A percentile compares a stretch with the other conserved stretches of the same genome.
These are phyloP conservation scores for Aspergillus nanangensis DNA, from an alignment of 495 filamentous ascomycete genomes.

Conservation along the genomic window DNA sequence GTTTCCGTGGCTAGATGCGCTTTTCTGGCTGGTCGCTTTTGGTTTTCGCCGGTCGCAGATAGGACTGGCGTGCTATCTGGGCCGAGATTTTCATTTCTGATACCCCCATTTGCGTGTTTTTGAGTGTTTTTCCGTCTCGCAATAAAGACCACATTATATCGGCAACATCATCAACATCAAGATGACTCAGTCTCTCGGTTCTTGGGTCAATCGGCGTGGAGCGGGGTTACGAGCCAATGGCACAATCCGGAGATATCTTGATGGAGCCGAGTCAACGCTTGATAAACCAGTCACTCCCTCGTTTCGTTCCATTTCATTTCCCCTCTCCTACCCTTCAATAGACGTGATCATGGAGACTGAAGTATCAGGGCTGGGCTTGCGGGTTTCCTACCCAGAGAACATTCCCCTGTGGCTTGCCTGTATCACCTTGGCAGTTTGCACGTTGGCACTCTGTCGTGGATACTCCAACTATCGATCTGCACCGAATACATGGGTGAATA, in stretches of 20 bases:
- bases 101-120: not conserved
- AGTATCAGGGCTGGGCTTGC: not conserved
- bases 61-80: no score
- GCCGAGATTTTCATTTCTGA: not conserved
- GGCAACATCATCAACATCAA: not conserved
- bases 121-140: not conserved
- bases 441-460: not conserved
- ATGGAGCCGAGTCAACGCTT: not conserved
- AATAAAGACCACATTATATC: not conserved
- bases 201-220: constrained; percentile 8
- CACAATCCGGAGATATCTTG: constrained; percentile 1
- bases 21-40: no score
- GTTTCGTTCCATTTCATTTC: not conserved
- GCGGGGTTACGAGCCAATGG: constrained; percentile 6
- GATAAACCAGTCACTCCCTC: not conserved
- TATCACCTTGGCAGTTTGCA: not conserved
- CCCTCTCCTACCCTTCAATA: not conserved
- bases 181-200: not conserved
- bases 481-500: constrained; percentile 5
- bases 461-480: not conserved
- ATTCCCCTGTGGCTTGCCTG: not conserved
- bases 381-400: not conserved
- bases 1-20: no score
- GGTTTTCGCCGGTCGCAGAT: no score
- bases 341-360: not conserved